These are phyloP conservation scores for Colletotrichum chrysophilum DNA, from an alignment of 2,329 filamentous ascomycete species.

Conservation along the genomic window DNA sequence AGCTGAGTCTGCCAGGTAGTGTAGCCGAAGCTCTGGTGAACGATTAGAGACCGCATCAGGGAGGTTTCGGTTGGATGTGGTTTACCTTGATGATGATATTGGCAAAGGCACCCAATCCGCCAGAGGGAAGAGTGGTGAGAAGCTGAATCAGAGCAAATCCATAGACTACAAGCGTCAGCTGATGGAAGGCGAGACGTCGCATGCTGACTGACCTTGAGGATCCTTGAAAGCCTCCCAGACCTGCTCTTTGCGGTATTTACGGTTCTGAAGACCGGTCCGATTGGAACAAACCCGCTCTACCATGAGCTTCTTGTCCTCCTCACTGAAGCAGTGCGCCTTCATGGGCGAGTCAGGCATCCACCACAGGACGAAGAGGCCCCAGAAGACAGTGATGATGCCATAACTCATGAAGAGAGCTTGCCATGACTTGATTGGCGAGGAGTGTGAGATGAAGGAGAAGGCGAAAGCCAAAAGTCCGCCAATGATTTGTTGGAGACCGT, in stretches of 20 bases:
- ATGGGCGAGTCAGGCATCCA: slow-evolving; percentile 56
- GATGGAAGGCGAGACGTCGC: no score
- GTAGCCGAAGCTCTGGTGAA: slow-evolving; percentile 62
- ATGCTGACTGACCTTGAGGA: slow-evolving; percentile 19
- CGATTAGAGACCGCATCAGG: background rate
- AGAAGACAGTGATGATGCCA: slow-evolving; percentile 38
- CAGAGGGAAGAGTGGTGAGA: slow-evolving; percentile 75
- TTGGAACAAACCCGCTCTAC: slow-evolving; percentile 42
- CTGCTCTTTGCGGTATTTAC: slow-evolving; percentile 40
- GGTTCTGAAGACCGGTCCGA: slow-evolving; percentile 38
- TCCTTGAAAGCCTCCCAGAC: slow-evolving; percentile 42
- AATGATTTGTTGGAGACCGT: slow-evolving; percentile 39
- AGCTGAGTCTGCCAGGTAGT: slow-evolving; percentile 71
- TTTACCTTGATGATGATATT: slow-evolving; percentile 70
- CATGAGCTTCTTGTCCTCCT: slow-evolving; percentile 41
- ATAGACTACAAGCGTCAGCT: slow-evolving; percentile 40
- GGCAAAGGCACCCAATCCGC: slow-evolving; percentile 74
- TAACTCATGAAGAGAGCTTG: slow-evolving; percentile 48
- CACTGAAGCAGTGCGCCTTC: slow-evolving; percentile 53
- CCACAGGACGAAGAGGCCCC: slow-evolving; percentile 39
- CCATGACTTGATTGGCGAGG: slow-evolving; percentile 38
- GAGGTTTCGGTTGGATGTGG: background rate
- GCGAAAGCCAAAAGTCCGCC: slow-evolving; percentile 45
- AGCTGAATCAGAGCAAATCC: slow-evolving; percentile 70
- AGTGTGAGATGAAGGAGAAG: slow-evolving; percentile 32